Percentiles rank a stretch among this genome's conserved stretches.
Conservation (phyloP, 2,329 filamentous ascomycete genomes). For the Diaporthe destruens region DNA sequence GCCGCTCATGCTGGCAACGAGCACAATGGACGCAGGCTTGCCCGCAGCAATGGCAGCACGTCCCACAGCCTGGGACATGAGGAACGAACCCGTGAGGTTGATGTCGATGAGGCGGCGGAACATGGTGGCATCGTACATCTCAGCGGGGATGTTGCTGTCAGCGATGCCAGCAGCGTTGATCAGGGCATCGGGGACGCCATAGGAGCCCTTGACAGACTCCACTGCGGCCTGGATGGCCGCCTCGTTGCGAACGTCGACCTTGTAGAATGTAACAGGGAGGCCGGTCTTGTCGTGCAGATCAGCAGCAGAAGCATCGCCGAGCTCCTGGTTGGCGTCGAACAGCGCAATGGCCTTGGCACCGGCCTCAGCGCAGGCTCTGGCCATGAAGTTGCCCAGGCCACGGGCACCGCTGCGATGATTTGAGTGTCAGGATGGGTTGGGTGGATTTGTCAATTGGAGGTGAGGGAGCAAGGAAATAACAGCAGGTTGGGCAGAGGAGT, state of each 20-base stretch:
- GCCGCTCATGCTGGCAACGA: conserved; percentile 85
- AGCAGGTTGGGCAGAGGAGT: background rate
- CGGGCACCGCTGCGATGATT: conserved; percentile 71
- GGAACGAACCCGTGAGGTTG: conserved; percentile 84
- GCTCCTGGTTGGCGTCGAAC: conserved; percentile 81
- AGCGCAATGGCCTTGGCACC: conserved; percentile 80
- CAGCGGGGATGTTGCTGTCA: conserved; percentile 86
- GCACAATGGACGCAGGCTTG: conserved; percentile 79
- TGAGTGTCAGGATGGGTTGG: background rate
- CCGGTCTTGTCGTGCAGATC: conserved; percentile 80
- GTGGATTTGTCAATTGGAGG: background rate
- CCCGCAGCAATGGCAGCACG: conserved; percentile 79
- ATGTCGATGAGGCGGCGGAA: conserved; percentile 85
- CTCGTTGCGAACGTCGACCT: conserved; percentile 81
- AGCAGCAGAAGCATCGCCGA: conserved; percentile 77
- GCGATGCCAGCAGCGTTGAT: conserved; percentile 85
- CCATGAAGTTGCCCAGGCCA: conserved; percentile 84
- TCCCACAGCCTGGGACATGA: conserved; percentile 80
- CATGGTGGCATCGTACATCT: conserved; percentile 80
- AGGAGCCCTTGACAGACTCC: conserved; percentile 72
- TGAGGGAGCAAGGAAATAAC: background rate
- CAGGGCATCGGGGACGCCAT: conserved; percentile 79
- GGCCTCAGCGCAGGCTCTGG: conserved; percentile 80
- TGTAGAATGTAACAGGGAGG: conserved; percentile 81
- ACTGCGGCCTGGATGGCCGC: conserved; percentile 78